phyloP scores from a whole-genome alignment of 192 early-diverging fungal genomes.

The Coemansia sp. region DNA sequence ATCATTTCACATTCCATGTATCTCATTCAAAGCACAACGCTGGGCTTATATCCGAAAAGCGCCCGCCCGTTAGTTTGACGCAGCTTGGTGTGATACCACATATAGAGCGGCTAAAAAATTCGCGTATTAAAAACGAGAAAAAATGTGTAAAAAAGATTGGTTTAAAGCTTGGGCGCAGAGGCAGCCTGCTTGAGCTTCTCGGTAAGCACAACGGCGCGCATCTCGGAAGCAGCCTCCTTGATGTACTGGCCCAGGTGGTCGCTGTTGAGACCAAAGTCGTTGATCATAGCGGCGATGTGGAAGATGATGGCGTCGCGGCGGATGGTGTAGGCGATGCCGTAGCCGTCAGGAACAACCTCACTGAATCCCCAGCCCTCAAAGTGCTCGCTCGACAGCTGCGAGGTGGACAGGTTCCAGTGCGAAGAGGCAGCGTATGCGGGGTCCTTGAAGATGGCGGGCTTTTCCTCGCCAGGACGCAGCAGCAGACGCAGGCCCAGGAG shows the following conservation, averaged over 20 bases:
- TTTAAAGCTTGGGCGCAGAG: constrained; percentile 42
- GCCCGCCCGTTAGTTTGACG: too few relatives aligned
- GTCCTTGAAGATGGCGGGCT: constrained; percentile 83
- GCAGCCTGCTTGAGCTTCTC: constrained; percentile 31
- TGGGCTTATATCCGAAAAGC: too few relatives aligned
- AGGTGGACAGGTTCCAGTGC: constrained; percentile 92
- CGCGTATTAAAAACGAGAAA: background rate
- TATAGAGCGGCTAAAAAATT: background rate
- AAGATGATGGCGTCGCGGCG: constrained; percentile 83
- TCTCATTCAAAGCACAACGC: too few relatives aligned
- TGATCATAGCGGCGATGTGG: constrained; percentile 76
- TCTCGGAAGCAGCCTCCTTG: constrained; percentile 84
- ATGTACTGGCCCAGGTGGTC: constrained; percentile 77
- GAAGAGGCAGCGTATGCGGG: constrained; percentile 72
- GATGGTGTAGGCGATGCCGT: constrained; percentile 93
- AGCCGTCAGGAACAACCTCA: constrained; percentile 86
- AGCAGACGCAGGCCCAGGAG: constrained; percentile 78
- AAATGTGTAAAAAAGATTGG: background rate
- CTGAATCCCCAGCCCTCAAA: constrained; percentile 94
- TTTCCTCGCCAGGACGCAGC: constrained; percentile 72
- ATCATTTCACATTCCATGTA: too few relatives aligned
- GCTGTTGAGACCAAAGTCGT: constrained; percentile 57
- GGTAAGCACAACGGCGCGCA: constrained; percentile 67
- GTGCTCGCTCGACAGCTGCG: constrained; percentile 86
- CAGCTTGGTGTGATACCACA: too few relatives aligned